Evolutionary conservation across 2,329 filamentous ascomycete genomes (phyloP).

Genomic region (Beauveria varroae): DNA sequence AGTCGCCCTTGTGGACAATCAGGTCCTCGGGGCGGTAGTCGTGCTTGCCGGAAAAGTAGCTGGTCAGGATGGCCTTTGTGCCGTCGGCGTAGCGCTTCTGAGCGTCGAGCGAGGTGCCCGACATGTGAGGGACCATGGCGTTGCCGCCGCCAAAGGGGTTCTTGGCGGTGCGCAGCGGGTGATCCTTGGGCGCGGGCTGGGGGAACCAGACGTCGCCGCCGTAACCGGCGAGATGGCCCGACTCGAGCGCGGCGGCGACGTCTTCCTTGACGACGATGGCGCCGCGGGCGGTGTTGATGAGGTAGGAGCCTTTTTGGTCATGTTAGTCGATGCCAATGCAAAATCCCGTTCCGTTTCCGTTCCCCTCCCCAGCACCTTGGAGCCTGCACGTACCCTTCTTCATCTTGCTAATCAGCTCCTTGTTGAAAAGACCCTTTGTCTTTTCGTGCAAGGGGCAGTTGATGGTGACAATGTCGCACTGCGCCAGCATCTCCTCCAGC

Average conservation of each 20-base stretch:
- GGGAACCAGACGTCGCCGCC: conserved; percentile 94
- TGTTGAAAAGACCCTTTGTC: conserved; percentile 95
- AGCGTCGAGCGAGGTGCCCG: conserved; percentile 94
- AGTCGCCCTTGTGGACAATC: conserved; percentile 84
- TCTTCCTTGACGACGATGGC: conserved; percentile 99
- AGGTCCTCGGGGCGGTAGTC: conserved; percentile 89
- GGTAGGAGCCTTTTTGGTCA: conserved; percentile 63
- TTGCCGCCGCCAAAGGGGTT: conserved; percentile 96
- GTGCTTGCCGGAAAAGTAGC: conserved; percentile 78
- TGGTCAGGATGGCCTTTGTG: conserved; percentile 82
- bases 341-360: no score
- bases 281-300: conserved; percentile 96
- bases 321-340: no score
- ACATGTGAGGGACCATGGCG: conserved; percentile 99
- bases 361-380: no score
- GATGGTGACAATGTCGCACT: conserved; percentile 97
- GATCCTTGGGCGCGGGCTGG: conserved; percentile 89
- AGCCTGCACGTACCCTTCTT: conserved; percentile 88
- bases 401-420: conserved; percentile 98
- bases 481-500: conserved; percentile 87
- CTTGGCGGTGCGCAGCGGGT: conserved; percentile 85
- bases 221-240: conserved; percentile 84
- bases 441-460: conserved; percentile 99
- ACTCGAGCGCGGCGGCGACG: conserved; percentile 86
- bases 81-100: conserved; percentile 87